Evolutionary conservation across 2,329 filamentous ascomycete genomes (phyloP).

Genomic region (Neocucurbitaria cava): DNA sequence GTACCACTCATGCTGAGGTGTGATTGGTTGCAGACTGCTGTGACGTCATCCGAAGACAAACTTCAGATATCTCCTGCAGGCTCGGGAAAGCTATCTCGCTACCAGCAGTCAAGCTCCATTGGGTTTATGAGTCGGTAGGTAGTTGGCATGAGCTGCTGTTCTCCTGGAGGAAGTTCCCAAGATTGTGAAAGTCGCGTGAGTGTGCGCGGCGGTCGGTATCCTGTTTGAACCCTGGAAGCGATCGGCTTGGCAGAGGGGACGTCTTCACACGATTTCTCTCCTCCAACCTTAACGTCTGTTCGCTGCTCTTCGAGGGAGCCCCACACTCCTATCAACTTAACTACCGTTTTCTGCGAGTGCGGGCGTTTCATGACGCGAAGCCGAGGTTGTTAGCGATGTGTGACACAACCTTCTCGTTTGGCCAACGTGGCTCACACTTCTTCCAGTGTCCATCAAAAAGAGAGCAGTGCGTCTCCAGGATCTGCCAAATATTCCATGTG

Average conservation of each 20-base stretch:
- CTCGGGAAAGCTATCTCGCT: not conserved
- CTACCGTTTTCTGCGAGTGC: slow-evolving; percentile 4
- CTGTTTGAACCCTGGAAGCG: slow-evolving; percentile 38
- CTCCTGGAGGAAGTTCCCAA: not conserved
- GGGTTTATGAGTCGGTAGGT: not conserved
- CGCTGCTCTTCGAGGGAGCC: slow-evolving; percentile 2
- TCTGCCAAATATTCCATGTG: too few relatives aligned
- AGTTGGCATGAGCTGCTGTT: not conserved
- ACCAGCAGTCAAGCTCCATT: slow-evolving; percentile 1
- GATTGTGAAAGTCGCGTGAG: slow-evolving; percentile 3
- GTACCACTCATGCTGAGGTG: slow-evolving; percentile 34
- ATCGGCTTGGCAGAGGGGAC: slow-evolving; percentile 36
- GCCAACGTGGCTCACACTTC: slow-evolving; percentile 45
- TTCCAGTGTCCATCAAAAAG: slow-evolving; percentile 38
- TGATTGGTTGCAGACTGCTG: slow-evolving; percentile 31
- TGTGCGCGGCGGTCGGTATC: slow-evolving; percentile 20
- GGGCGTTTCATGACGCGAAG: slow-evolving; percentile 8
- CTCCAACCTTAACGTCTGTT: slow-evolving; percentile 1
- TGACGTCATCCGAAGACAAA: slow-evolving; percentile 36
- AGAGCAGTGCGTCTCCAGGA: slow-evolving; percentile 31
- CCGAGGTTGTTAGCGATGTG: slow-evolving; percentile 29
- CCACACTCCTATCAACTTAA: not conserved
- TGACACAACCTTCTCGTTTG: slow-evolving; percentile 43
- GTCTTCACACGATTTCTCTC: slow-evolving; percentile 13
- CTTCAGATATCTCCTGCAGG: not conserved